Percentiles rank a stretch among this genome's conserved stretches.
Conservation (phyloP, 2,329 filamentous ascomycete species). For the Fusarium penzigii region DNA sequence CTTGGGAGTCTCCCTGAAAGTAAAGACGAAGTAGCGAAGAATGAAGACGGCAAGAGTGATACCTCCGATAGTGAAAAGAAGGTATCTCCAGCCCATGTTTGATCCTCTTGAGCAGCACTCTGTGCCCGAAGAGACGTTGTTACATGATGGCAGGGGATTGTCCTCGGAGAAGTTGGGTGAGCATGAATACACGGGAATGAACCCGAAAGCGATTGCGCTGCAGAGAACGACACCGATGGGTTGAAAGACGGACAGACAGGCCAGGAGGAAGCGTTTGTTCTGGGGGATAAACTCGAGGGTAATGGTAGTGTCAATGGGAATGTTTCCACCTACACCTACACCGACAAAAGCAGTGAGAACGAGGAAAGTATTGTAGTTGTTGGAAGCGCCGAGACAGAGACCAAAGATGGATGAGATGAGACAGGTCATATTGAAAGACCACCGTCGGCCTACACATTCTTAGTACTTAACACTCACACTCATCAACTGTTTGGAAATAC, state of each 20-base stretch:
- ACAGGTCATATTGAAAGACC: constrained; percentile 60
- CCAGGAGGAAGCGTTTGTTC: constrained; percentile 51
- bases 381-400: constrained; percentile 49
- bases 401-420: constrained; percentile 57
- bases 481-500: background rate
- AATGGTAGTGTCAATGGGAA: constrained; percentile 57
- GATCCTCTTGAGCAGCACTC: constrained; percentile 39
- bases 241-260: constrained; percentile 55
- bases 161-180: constrained; percentile 50
- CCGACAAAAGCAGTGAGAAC: constrained; percentile 56
- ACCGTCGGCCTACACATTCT: constrained; percentile 42
- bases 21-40: constrained; percentile 47
- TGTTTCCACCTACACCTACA: constrained; percentile 54
- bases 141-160: constrained; percentile 45
- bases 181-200: constrained; percentile 53
- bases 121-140: constrained; percentile 26
- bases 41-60: constrained; percentile 46
- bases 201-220: constrained; percentile 52
- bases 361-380: constrained; percentile 51
- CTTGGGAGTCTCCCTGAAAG: constrained; percentile 49
- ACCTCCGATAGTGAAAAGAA: constrained; percentile 45
- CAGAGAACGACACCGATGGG: constrained; percentile 55
- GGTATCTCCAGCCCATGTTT: constrained; percentile 55
- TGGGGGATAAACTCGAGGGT: constrained; percentile 55
- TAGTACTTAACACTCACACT: background rate